These are phyloP conservation scores for Plectosphaerella plurivora DNA, from an alignment of 2,329 filamentous ascomycete genomes.

Conservation along the genomic window DNA sequence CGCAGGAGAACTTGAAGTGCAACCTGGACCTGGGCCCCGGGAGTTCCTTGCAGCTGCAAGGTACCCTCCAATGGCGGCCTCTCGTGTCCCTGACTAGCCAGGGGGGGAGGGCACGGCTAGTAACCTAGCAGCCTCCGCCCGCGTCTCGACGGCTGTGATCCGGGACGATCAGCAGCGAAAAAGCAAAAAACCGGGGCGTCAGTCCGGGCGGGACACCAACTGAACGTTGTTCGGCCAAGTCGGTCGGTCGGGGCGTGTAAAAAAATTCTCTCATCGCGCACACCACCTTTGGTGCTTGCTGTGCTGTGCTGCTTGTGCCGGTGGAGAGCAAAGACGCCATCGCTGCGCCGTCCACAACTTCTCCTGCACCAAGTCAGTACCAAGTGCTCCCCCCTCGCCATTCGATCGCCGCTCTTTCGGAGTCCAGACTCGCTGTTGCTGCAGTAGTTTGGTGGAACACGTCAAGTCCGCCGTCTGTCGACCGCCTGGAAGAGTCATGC, in stretches of 20 bases:
- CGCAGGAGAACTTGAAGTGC: not conserved
- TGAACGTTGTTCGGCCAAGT: too few relatives aligned
- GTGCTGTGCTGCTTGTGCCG: too few relatives aligned
- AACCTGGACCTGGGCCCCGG: not conserved
- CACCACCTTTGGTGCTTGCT: not conserved
- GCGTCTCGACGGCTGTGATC: constrained; percentile 9
- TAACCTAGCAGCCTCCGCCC: not conserved
- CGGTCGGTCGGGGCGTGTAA: not conserved
- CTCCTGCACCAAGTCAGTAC: too few relatives aligned
- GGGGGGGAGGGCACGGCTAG: constrained; percentile 1
- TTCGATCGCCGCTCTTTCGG: not conserved
- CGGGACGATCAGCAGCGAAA: constrained; percentile 10
- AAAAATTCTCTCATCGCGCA: constrained; percentile 2
- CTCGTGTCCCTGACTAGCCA: constrained; percentile 1
- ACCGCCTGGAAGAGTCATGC: not conserved
- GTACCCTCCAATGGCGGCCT: constrained; percentile 6
- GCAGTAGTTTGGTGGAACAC: constrained; percentile 8
- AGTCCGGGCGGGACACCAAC: too few relatives aligned
- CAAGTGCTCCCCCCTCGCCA: not conserved
- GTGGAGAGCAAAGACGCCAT: too few relatives aligned
- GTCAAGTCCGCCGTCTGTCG: not conserved
- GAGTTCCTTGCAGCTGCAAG: constrained; percentile 14
- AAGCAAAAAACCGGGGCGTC: not conserved
- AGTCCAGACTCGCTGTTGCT: constrained; percentile 3
- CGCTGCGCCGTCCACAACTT: too few relatives aligned